A percentile compares a stretch with the other conserved stretches of the same genome.
phyloP scores from a whole-genome alignment of 1,284 basidiomycete genomes.

The Neonothopanus nambi region DNA sequence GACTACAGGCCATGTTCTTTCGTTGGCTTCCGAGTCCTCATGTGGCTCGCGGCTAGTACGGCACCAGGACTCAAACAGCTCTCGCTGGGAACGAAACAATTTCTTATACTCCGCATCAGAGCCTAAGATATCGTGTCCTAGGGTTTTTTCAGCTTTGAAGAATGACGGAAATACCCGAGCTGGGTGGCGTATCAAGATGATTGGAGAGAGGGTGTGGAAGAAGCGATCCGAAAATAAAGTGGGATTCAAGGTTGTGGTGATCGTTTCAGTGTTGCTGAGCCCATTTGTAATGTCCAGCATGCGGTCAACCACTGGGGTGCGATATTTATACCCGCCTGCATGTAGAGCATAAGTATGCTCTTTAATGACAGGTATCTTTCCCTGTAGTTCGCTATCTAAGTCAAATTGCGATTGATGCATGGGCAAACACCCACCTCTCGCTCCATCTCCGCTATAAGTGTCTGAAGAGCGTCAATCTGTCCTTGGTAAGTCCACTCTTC shows the following conservation, averaged over 20 bases:
- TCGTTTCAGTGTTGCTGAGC: too few relatives aligned
- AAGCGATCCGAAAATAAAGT: constrained; percentile 7
- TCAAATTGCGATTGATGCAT: not conserved
- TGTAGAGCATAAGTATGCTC: constrained; percentile 3
- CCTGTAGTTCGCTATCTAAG: not conserved
- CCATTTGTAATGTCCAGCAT: constrained; percentile 1
- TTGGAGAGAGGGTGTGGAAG: constrained; percentile 2
- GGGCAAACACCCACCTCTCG: not conserved
- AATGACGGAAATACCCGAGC: not conserved
- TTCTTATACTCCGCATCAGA: not conserved
- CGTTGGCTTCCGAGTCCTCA: not conserved
- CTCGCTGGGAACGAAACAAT: not conserved
- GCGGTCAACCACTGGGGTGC: not conserved
- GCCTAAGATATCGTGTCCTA: not conserved
- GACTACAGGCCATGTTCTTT: constrained; percentile 4
- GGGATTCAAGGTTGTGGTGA: constrained; percentile 7
- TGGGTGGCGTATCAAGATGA: constrained; percentile 11
- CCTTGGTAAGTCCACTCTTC: constrained; percentile 1
- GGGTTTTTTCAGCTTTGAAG: not conserved
- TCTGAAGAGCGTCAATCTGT: not conserved
- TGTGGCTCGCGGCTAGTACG: not conserved
- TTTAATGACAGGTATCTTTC: constrained; percentile 5
- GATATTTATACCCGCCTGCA: not conserved
- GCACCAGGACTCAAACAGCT: constrained; percentile 6
- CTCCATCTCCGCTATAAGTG: constrained; percentile 1